Evolutionary conservation across 768 basidiomycete species (phyloP).

Genomic region (Podaxis sp.): DNA sequence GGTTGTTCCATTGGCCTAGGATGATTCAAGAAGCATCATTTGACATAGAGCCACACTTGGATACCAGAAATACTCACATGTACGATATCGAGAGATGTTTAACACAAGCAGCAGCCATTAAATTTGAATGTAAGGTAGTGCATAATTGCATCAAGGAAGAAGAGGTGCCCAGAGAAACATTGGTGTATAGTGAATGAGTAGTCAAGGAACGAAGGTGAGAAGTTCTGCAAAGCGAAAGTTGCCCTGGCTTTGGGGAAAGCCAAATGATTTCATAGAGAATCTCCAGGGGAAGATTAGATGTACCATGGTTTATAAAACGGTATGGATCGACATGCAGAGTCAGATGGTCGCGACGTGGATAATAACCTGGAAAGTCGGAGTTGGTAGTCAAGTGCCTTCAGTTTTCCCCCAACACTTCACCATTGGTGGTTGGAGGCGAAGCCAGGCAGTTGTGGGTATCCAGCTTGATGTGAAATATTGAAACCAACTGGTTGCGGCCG

Average conservation of each 20-base stretch:
- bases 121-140: slow-evolving; percentile 24
- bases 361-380: background rate
- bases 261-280: slow-evolving; percentile 30
- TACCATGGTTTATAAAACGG: slow-evolving; percentile 1
- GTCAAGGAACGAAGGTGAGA: slow-evolving; percentile 29
- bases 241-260: slow-evolving; percentile 21
- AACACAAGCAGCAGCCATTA: slow-evolving; percentile 23
- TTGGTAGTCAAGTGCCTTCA: background rate
- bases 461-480: background rate
- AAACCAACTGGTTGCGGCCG: background rate
- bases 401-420: background rate
- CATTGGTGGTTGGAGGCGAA: background rate
- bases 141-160: slow-evolving; percentile 28
- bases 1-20: slow-evolving; percentile 15
- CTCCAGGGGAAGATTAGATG: slow-evolving; percentile 25
- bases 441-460: background rate
- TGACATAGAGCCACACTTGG: background rate
- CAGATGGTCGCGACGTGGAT: background rate
- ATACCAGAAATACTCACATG: slow-evolving; percentile 22
- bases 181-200: slow-evolving; percentile 27
- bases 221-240: slow-evolving; percentile 28
- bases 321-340: background rate
- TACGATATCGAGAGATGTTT: slow-evolving; percentile 29
- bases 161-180: slow-evolving; percentile 26
- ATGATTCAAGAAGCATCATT: background rate